Evolutionary conservation across 176 grass and related monocot genomes (phyloP).

Genomic region (Neostapfia colusana): DNA sequence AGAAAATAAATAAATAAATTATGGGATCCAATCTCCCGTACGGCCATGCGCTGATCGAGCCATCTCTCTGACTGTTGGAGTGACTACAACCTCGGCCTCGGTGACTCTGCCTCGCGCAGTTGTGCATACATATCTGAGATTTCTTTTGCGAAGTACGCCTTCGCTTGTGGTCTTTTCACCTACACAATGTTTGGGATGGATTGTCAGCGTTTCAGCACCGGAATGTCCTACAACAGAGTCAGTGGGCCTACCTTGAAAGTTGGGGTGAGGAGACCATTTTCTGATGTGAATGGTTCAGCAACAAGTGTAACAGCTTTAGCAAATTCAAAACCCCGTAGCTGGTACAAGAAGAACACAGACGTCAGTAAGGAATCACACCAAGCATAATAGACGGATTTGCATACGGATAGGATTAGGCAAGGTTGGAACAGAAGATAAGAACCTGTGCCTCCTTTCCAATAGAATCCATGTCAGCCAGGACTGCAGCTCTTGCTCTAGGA

Average conservation of each 20-base stretch:
- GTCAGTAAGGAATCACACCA: neutral
- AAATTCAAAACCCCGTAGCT: conserved; percentile 96
- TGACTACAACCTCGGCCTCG: conserved; percentile 30
- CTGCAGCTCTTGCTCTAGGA: conserved; percentile 65
- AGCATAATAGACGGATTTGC: conserved; percentile 8
- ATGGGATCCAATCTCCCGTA: neutral
- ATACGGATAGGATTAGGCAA: conserved; percentile 15
- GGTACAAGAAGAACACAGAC: conserved; percentile 15
- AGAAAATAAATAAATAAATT: neutral
- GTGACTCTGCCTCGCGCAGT: conserved; percentile 42
- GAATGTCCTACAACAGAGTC: conserved; percentile 16
- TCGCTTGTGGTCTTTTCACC: conserved; percentile 94
- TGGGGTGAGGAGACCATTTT: conserved; percentile 93
- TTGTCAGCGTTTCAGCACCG: neutral
- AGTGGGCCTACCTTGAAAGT: conserved; percentile 73
- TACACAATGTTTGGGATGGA: conserved; percentile 29
- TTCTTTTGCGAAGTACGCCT: conserved; percentile 81
- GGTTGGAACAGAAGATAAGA: neutral
- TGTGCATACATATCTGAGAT: conserved; percentile 78
- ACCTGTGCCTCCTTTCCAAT: conserved; percentile 91
- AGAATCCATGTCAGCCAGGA: conserved; percentile 88
- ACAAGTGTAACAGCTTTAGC: conserved; percentile 74
- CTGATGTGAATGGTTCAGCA: conserved; percentile 80
- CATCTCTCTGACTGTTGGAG: neutral
- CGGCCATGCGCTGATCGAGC: neutral